A percentile compares a stretch with the other conserved stretches of the same genome.
These are phyloP conservation scores for Myrmaecium sp. DNA, from an alignment of 2,329 filamentous ascomycete species.

Conservation along the genomic window DNA sequence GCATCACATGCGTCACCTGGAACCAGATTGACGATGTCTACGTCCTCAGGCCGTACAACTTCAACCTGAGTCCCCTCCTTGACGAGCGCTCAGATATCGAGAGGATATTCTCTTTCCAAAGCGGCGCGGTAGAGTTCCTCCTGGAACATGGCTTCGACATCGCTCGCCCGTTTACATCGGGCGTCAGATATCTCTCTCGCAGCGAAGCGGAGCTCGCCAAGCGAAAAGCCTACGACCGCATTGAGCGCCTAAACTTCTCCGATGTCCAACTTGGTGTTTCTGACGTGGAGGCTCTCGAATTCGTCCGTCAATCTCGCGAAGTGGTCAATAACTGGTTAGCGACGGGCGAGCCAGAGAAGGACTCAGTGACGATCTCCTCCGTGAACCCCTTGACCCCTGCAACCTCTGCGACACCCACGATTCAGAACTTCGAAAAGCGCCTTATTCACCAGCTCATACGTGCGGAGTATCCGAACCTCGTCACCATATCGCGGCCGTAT, in stretches of 20 bases:
- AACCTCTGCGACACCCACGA: conserved; percentile 4
- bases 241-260: conserved; percentile 21
- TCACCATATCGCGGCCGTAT: conserved; percentile 24
- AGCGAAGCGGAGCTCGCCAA: conserved; percentile 36
- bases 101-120: conserved; percentile 42
- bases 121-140: conserved; percentile 44
- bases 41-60: conserved; percentile 45
- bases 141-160: conserved; percentile 41
- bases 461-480: conserved; percentile 36
- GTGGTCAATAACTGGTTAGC: conserved; percentile 29
- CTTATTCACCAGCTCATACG: conserved; percentile 51
- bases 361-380: background rate
- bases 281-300: conserved; percentile 35
- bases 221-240: conserved; percentile 25
- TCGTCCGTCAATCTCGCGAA: conserved; percentile 29
- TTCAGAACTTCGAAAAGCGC: conserved; percentile 40
- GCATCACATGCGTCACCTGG: conserved; percentile 48
- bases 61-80: conserved; percentile 41
- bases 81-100: conserved; percentile 38
- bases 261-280: conserved; percentile 34
- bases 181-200: conserved; percentile 46
- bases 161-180: conserved; percentile 35
- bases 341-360: conserved; percentile 1
- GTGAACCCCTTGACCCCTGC: background rate
- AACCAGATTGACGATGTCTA: conserved; percentile 37